Base-by-base conservation (phyloP, 768 basidiomycete species). In the Brasilioporus rufonigricans region DNA sequence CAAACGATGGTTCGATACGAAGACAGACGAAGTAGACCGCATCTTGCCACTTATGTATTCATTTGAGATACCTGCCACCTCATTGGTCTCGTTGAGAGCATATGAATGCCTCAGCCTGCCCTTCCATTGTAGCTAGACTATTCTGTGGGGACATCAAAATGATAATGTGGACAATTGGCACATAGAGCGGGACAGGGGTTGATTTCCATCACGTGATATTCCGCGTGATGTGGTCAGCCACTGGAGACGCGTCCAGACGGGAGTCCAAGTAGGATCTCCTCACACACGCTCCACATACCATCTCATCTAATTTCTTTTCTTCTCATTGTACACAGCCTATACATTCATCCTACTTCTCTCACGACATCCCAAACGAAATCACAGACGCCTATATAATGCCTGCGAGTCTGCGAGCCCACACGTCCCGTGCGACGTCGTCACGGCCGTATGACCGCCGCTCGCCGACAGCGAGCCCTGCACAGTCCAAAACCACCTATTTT, bases 181-280 rank as follows among this genome's bases (percentile, higher is more conserved):
- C 9, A n/a, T 9, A 29, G 27, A 29, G 4, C 27, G 9, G 27
- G 27, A 52, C 48, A 51, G 44, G 53, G 58, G 55, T 60, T 70
- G 55, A 65, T 71, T 62, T 72, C 61, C 38, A 47, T 69, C 67
- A 70, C 67, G 68, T 72, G 69, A 62, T 35, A 19, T 19, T 4
- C 49, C 51, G 59, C 58, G 64, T 48, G 55, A 46, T 26, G 45
- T 26, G 27, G 68, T 69, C 69, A 71, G 71, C 71, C 69, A 9
- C 68, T 48, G n/a, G 40, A 21, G 44, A 27, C 64, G 38, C 56
- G 62, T 53, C 45, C 33, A 48, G 44, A 56, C 24, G 44, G 33
- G 11, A 4, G 16, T 18, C 45, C 33, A 45, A 50, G 52, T 58
- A 58, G 41, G 29, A 45, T 43, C 36, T 47, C 31, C 35, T 29